These are phyloP conservation scores for Globisporangium recalcitrans DNA, from an alignment of 352 stramenopile genomes.

Conservation along the genomic window DNA sequence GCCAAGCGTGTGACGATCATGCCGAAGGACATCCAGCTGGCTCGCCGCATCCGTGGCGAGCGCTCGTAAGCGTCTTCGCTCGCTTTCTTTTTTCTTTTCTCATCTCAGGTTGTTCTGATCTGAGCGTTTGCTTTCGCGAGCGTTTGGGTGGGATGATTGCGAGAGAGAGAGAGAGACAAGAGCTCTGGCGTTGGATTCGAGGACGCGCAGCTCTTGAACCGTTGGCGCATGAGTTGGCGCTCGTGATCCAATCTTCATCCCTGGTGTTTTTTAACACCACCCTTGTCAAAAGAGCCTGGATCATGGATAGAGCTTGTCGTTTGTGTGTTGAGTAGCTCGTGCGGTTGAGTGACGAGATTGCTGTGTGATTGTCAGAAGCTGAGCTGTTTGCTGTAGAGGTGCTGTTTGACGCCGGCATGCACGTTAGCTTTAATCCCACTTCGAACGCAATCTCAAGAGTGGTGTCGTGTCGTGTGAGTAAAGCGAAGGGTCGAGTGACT, in stretches of 20 bases:
- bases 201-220: background rate
- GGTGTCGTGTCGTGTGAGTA: no score
- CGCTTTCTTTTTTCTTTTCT: no score
- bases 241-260: conserved; percentile 18
- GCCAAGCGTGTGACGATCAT: conserved; percentile 96
- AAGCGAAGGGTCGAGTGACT: no score
- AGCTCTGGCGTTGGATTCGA: no score
- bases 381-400: no score
- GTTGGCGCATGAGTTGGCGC: background rate
- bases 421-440: no score
- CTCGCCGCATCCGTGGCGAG: conserved; percentile 90
- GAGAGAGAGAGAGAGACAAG: background rate
- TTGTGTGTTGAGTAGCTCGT: no score
- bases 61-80: conserved; percentile 72
- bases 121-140: background rate
- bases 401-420: no score
- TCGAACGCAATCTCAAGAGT: no score
- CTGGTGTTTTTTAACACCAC: conserved; percentile 87
- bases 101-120: conserved; percentile 19
- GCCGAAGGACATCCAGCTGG: conserved; percentile 95
- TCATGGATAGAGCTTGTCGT: no score
- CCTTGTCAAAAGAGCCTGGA: conserved; percentile 55
- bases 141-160: background rate
- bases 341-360: no score
- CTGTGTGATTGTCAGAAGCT: no score